phyloP scores from a whole-genome alignment of 176 grass and related monocot genomes.

The Musa acuminata region DNA sequence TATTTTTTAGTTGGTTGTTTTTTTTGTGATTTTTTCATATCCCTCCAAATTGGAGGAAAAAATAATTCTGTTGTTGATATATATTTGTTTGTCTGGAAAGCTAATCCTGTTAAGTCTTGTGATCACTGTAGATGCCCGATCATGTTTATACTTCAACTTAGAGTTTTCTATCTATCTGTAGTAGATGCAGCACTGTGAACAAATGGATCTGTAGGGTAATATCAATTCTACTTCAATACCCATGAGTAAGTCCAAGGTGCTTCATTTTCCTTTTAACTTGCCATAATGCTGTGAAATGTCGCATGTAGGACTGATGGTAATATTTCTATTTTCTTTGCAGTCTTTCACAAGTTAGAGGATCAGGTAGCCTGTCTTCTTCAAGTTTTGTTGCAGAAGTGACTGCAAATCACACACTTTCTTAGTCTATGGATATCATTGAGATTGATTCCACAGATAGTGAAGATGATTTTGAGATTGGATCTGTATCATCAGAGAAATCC shows the following conservation, averaged over 20 bases:
- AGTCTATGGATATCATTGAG: constrained; percentile 19
- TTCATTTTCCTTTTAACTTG: background rate
- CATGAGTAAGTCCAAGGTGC: background rate
- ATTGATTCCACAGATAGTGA: constrained; percentile 19
- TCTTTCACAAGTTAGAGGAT: background rate
- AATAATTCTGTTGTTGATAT: no score
- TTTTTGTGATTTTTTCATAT: no score
- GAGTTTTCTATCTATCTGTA: background rate
- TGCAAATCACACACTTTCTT: background rate
- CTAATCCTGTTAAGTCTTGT: no score
- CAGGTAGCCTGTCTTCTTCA: background rate
- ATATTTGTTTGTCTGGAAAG: no score
- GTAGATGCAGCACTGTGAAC: background rate
- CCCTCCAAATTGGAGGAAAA: no score
- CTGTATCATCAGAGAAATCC: background rate
- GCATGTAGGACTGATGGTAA: background rate
- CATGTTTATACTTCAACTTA: background rate
- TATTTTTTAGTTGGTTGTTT: no score
- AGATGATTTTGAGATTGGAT: background rate
- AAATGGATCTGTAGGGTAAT: constrained; percentile 4
- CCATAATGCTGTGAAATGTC: background rate
- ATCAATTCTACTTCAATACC: background rate
- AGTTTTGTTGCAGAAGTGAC: background rate
- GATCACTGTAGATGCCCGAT: background rate
- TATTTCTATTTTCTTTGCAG: background rate